Evolutionary conservation across 2,329 filamentous ascomycete species (phyloP).

Genomic region (Leptographium galeiforme): DNA sequence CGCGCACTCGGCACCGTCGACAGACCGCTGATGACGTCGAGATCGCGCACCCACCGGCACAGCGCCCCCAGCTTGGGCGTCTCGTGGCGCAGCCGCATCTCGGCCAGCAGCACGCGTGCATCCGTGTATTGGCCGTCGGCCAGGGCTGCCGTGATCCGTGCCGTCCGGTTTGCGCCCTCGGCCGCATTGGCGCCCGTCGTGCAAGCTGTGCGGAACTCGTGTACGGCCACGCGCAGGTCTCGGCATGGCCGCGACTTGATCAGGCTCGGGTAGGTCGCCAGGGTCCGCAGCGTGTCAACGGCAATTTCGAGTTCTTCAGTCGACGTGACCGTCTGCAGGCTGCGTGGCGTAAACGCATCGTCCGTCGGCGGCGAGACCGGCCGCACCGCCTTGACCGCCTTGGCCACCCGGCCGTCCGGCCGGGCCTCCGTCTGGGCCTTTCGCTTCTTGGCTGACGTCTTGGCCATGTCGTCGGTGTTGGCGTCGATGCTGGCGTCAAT

Average conservation of each 20-base stretch:
- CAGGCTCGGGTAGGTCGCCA: conserved; percentile 44
- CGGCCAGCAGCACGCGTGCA: conserved; percentile 50
- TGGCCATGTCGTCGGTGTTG: conserved; percentile 13
- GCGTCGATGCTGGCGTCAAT: not conserved
- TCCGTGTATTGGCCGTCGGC: conserved; percentile 52
- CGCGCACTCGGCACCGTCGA: conserved; percentile 37
- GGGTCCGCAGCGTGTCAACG: conserved; percentile 46
- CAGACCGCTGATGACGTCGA: conserved; percentile 55
- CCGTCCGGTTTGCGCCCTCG: conserved; percentile 49
- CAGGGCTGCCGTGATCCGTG: conserved; percentile 51
- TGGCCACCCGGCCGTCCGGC: not conserved
- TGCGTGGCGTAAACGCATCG: conserved; percentile 29
- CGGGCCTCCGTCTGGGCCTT: conserved; percentile 15
- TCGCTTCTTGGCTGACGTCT: conserved; percentile 32
- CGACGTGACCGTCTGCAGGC: conserved; percentile 39
- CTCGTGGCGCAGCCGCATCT: conserved; percentile 55
- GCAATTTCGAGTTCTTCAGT: conserved; percentile 54
- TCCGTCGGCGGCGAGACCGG: conserved; percentile 21
- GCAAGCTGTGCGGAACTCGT: conserved; percentile 55
- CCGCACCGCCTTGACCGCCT: conserved; percentile 1
- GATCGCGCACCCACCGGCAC: conserved; percentile 58
- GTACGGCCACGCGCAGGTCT: conserved; percentile 51
- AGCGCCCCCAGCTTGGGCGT: conserved; percentile 54
- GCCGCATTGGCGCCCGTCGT: conserved; percentile 50
- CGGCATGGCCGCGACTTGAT: conserved; percentile 59